A percentile compares a stretch with the other conserved stretches of the same genome.
These are phyloP conservation scores for Aureobasidium sp. DNA, from an alignment of 2,329 filamentous ascomycete genomes.

Conservation along the genomic window DNA sequence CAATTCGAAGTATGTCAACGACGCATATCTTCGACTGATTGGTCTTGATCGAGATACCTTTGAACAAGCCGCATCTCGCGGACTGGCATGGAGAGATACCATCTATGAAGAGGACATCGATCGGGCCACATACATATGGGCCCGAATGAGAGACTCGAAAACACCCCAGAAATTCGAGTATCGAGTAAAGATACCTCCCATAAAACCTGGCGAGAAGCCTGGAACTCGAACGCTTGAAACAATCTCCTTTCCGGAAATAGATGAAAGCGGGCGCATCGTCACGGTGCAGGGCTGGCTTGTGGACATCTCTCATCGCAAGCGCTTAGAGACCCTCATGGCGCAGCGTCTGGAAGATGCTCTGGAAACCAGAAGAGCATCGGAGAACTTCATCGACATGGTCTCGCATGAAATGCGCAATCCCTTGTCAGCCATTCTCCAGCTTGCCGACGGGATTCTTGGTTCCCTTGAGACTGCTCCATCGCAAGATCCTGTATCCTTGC, in stretches of 20 bases:
- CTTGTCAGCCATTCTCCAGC: conserved; percentile 35
- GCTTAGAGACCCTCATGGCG: conserved; percentile 22
- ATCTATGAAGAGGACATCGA: conserved; percentile 24
- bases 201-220: conserved; percentile 16
- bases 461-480: conserved; percentile 19
- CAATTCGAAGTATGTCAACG: conserved; percentile 31
- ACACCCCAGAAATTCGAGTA: conserved; percentile 29
- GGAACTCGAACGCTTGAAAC: conserved; percentile 21
- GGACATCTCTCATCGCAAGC: conserved; percentile 27
- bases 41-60: conserved; percentile 18
- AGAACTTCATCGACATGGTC: conserved; percentile 28
- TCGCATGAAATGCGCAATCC: conserved; percentile 38
- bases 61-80: conserved; percentile 8
- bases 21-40: conserved; percentile 32
- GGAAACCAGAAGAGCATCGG: conserved; percentile 27
- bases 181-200: conserved; percentile 29
- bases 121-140: conserved; percentile 25
- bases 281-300: conserved; percentile 26
- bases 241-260: conserved; percentile 25
- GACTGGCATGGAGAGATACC: conserved; percentile 24
- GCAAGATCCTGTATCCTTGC: not conserved
- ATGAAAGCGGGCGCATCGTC: conserved; percentile 21
- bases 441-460: conserved; percentile 34
- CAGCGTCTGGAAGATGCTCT: conserved; percentile 28
- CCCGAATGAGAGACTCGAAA: conserved; percentile 24